Conservation (phyloP, 768 basidiomycete genomes). For the Pleurotus tuber-regium region DNA sequence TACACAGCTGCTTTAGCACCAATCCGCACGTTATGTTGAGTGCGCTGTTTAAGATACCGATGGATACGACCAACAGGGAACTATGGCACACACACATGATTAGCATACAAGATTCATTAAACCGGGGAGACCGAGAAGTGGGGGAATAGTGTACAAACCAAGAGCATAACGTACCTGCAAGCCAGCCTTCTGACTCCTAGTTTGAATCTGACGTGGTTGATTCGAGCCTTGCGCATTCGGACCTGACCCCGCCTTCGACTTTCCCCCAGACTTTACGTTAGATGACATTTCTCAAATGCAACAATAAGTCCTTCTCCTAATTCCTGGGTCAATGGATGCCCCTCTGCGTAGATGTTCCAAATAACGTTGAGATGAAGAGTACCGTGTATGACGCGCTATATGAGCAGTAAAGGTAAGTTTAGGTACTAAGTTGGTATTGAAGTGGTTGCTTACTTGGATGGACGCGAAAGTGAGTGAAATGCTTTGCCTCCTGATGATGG, state of each 20-base stretch:
- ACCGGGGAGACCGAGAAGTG: not conserved
- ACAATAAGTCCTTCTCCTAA: not conserved
- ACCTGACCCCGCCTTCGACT: slow-evolving; percentile 52
- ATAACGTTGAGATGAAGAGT: not conserved
- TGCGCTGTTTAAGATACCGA: slow-evolving; percentile 88
- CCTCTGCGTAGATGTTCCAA: not conserved
- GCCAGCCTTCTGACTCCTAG: slow-evolving; percentile 82
- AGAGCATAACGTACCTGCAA: slow-evolving; percentile 58
- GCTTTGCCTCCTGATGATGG: slow-evolving; percentile 8
- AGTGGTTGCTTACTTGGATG: not conserved
- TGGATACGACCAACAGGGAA: slow-evolving; percentile 99
- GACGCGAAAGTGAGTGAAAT: slow-evolving; percentile 13
- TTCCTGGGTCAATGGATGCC: not conserved
- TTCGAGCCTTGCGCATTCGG: slow-evolving; percentile 38
- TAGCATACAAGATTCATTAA: not conserved
- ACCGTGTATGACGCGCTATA: too few species aligned
- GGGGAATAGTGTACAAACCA: not conserved
- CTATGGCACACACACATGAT: slow-evolving; percentile 40
- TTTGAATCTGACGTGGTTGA: slow-evolving; percentile 24
- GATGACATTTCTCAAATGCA: slow-evolving; percentile 39
- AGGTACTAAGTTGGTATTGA: too few species aligned
- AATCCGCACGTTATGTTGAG: slow-evolving; percentile 91
- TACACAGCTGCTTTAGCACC: slow-evolving; percentile 98
- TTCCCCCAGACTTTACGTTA: slow-evolving; percentile 54
- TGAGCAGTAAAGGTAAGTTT: too few species aligned